Evolutionary conservation across 2,329 filamentous ascomycete species (phyloP).

Genomic region (Microcyclospora tardicrescens): DNA sequence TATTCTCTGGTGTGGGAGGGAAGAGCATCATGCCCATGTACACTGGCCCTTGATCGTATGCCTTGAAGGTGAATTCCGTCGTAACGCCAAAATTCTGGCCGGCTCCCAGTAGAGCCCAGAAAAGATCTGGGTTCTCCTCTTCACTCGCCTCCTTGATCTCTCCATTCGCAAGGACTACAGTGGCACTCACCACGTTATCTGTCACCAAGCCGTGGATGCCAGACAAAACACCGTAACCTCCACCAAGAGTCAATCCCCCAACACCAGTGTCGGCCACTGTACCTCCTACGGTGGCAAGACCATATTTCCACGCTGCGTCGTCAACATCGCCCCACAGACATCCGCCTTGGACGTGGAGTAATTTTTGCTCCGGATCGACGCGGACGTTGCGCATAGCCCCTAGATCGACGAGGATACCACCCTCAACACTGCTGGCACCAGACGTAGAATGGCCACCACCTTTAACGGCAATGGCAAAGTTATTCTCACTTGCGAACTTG

Average conservation of each 20-base stretch:
- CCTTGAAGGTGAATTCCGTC: conserved; percentile 31
- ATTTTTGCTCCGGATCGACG: conserved; percentile 32
- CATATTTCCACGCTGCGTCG: conserved; percentile 34
- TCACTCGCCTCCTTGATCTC: conserved; percentile 27
- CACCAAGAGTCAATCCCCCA: conserved; percentile 42
- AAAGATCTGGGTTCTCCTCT: conserved; percentile 35
- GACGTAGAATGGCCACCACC: conserved; percentile 46
- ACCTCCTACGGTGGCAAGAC: conserved; percentile 47
- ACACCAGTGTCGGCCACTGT: conserved; percentile 52
- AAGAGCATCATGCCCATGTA: conserved; percentile 27
- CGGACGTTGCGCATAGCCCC: conserved; percentile 37
- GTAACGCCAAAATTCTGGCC: conserved; percentile 36
- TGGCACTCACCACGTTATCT: conserved; percentile 33
- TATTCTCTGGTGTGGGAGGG: conserved; percentile 12
- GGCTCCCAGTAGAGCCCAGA: conserved; percentile 36
- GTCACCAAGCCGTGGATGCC: conserved; percentile 42
- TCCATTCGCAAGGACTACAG: conserved; percentile 30
- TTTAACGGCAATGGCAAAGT: conserved; percentile 38
- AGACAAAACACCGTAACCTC: conserved; percentile 31
- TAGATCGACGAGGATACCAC: conserved; percentile 45
- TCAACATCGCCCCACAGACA: conserved; percentile 26
- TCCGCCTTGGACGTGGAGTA: conserved; percentile 12
- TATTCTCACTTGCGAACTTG: conserved; percentile 31
- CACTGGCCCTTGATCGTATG: conserved; percentile 20
- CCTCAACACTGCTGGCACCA: conserved; percentile 36